A percentile compares a stretch with the other conserved stretches of the same genome.
These are phyloP conservation scores for Metschnikowia baotianmanensis DNA, from an alignment of 805 yeast genomes.

Conservation along the genomic window DNA sequence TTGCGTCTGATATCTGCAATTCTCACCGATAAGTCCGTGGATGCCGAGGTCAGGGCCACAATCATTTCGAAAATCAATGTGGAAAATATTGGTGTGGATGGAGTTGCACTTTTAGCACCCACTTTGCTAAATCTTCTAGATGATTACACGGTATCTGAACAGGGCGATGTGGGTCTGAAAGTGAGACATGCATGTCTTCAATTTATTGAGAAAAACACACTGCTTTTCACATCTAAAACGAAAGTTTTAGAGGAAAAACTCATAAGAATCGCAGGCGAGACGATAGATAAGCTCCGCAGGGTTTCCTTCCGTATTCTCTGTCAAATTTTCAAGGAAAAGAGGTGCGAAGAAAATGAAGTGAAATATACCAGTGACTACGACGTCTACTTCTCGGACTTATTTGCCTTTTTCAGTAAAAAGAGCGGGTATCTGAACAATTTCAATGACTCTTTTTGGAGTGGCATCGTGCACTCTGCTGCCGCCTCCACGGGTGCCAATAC, in stretches of 20 bases:
- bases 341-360: not conserved
- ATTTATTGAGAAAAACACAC: constrained; percentile 33
- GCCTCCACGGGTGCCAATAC: constrained; percentile 49
- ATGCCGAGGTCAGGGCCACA: constrained; percentile 29
- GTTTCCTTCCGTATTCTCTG: constrained; percentile 41
- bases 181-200: constrained; percentile 53
- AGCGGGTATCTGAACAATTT: not conserved
- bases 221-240: not conserved
- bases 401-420: constrained; percentile 17
- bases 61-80: constrained; percentile 24
- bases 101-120: constrained; percentile 6
- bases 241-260: constrained; percentile 29
- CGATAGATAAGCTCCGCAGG: constrained; percentile 52
- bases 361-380: constrained; percentile 9
- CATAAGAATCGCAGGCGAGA: constrained; percentile 61
- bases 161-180: constrained; percentile 91
- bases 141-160: constrained; percentile 74
- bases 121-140: constrained; percentile 45
- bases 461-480: constrained; percentile 54
- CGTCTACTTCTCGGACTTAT: constrained; percentile 22
- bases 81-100: constrained; percentile 11
- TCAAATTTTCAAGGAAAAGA: constrained; percentile 14
- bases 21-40: constrained; percentile 25
- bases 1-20: constrained; percentile 25
- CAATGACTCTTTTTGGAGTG: constrained; percentile 48